These are phyloP conservation scores for Sesbania bispinosa DNA, from an alignment of 306 rosid genomes.

Conservation along the genomic window DNA sequence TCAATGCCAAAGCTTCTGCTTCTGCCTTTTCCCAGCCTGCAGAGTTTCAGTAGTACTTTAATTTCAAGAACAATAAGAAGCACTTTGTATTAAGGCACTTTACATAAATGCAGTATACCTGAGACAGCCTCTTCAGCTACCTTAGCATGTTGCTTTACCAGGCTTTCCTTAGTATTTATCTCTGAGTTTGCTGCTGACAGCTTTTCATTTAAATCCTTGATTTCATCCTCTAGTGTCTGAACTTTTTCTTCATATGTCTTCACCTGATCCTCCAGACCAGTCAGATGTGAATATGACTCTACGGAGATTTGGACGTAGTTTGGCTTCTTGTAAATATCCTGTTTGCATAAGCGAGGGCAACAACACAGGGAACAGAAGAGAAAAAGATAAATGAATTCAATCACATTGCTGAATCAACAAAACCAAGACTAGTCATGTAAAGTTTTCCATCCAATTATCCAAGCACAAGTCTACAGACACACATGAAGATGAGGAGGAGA, in stretches of 20 bases:
- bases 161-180: slow-evolving; percentile 75
- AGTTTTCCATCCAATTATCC: background rate
- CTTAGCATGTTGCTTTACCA: slow-evolving; percentile 93
- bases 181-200: slow-evolving; percentile 74
- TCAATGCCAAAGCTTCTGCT: slow-evolving; percentile 92
- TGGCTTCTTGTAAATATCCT: slow-evolving; percentile 79
- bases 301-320: slow-evolving; percentile 90
- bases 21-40: slow-evolving; percentile 99
- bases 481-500: no score
- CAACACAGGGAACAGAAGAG: background rate
- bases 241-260: slow-evolving; percentile 71
- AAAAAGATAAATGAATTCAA: slow-evolving; percentile 5
- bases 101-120: slow-evolving; percentile 46
- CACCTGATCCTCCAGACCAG: slow-evolving; percentile 85
- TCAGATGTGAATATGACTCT: slow-evolving; percentile 87
- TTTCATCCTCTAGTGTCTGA: slow-evolving; percentile 67
- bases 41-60: slow-evolving; percentile 9
- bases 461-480: background rate
- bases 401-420: slow-evolving; percentile 13
- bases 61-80: slow-evolving; percentile 17
- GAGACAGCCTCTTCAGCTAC: slow-evolving; percentile 99
- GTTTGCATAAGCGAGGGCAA: slow-evolving; percentile 12
- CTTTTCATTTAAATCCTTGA: slow-evolving; percentile 65
- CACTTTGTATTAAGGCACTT: background rate
- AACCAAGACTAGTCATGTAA: slow-evolving; percentile 9